Base-by-base conservation (phyloP, 2,329 filamentous ascomycete species). In the Juglanconis oblonga region DNA sequence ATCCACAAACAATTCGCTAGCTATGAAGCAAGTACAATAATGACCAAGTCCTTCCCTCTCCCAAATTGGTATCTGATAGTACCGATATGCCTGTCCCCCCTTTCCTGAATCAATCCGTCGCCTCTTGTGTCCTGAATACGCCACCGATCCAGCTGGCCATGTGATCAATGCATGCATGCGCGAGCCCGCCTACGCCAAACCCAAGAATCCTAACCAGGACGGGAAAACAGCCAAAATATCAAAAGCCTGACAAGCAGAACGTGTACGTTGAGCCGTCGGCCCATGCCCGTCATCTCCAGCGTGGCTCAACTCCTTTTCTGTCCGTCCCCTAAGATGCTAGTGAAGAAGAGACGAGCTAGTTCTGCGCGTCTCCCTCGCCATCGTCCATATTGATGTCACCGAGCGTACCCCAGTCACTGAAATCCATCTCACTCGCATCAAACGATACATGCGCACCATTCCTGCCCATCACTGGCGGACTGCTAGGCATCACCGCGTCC, bases 401-500 rank as follows among this genome's bases (percentile, higher is more conserved):
- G 17, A 61, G 57, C 5, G 44, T 48, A 54, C 57, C 61, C 61
- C 61, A 63, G 51, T 58, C 63, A 40, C 65, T 65, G 17, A 66
- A 62, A 1, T 59, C 49, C 6, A 68, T 56, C 7, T 48, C 44
- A 5, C 64, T 57, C 4, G 58, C 63, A 1, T 66, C 70, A 65
- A 72, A 70, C 42, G 65, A 65, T 33, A 65, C 31, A 7, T 63
- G 58, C 6, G 55, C 51, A 32, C 61, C 59, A 36, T 60, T 55
- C 42, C 67, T 62, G n/a, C 70, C 65, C 11, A 72, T 44, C 17
- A 71, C 51, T 5, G 81, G 76, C 40, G 82, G 78, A 9, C 80
- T 82, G 66, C 79, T 82, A 5, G 79, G 76, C 73, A 82, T 76
- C 9, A 73, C 67, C 33, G 71, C 69, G 52, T 83, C 81, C 1